Evolutionary conservation across 1,284 basidiomycete species (phyloP), one percentile per base, ranked within the genome.

Genomic region (Spongiforma sp.): DNA sequence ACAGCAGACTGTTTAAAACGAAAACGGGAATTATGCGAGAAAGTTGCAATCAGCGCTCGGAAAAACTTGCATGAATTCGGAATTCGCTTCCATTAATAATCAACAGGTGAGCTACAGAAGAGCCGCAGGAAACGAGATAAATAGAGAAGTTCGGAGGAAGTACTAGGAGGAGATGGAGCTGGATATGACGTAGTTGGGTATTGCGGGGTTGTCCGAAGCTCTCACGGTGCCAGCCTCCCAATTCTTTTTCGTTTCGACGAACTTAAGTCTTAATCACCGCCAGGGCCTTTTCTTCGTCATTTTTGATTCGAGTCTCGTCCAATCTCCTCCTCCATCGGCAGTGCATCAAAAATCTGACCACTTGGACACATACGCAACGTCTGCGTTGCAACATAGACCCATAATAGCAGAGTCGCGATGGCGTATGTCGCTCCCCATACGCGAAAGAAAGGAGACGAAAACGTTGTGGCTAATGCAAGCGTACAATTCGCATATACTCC

Each of bases 51-150:
- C n/a, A n/a, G n/a, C n/a, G n/a, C n/a, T n/a, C n/a, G n/a, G n/a
- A 53, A 28, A 37, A n/a, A 39, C 14, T 33, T 15, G n/a, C 39
- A 59, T 17, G 32, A 39, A 71, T 73, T 71, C 69, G 32, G 67
- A 73, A 68, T 65, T 71, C 67, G 61, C 39, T 57, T 57, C n/a
- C n/a, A n/a, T n/a, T 24, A 8, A 26, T 30, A 12, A 28, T 37
- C 39, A 26, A 57, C 12, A 15, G 26, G 37, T 24, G 12, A 14
- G 5, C 39, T 39, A 14, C 19, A 21, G 26, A 54, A 57, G 37
- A 9, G 14, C 55, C 55, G 55, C 28, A 37, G 55, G 19, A 11
- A 9, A 28, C 34, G 24, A 32, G 21, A 54, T 30, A 26, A 10
- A 11, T 55, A n/a, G n/a, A n/a, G n/a, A n/a, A n/a, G n/a, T n/a